Evolutionary conservation across 2,329 filamentous ascomycete species (phyloP).

Genomic region (Oidium heveae): DNA sequence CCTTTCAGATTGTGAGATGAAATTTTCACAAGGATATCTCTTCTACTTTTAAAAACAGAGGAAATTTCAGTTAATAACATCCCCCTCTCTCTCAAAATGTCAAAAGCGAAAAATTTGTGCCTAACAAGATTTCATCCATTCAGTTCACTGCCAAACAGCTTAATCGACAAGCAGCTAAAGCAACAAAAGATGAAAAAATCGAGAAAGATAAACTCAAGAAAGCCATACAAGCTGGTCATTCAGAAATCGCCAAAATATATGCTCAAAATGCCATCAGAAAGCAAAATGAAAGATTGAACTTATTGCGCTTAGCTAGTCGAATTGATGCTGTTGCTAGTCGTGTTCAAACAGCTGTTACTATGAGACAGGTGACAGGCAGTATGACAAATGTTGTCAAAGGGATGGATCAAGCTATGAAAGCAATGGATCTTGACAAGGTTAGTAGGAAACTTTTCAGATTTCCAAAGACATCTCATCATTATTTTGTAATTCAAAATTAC

Average conservation of each 20-base stretch:
- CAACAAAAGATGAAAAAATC: slow-evolving; percentile 31
- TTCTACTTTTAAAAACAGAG: background rate
- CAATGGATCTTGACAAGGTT: slow-evolving; percentile 37
- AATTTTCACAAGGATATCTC: background rate
- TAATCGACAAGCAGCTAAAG: slow-evolving; percentile 34
- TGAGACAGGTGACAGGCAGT: slow-evolving; percentile 32
- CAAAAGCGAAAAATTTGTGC: too few species aligned
- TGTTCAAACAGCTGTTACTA: slow-evolving; percentile 37
- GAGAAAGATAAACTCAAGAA: slow-evolving; percentile 38
- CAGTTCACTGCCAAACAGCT: slow-evolving; percentile 36
- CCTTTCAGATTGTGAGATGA: too few species aligned
- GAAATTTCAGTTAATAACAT: background rate
- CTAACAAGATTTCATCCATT: background rate
- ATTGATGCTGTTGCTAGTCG: slow-evolving; percentile 33
- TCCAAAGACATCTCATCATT: background rate
- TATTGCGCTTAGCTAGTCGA: slow-evolving; percentile 27
- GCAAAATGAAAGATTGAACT: slow-evolving; percentile 34
- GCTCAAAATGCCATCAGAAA: slow-evolving; percentile 37
- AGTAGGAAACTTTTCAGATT: background rate
- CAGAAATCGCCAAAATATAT: slow-evolving; percentile 36
- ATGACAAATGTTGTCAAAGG: slow-evolving; percentile 37
- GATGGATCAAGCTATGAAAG: slow-evolving; percentile 36
- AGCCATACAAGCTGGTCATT: slow-evolving; percentile 32
- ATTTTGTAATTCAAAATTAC: background rate
- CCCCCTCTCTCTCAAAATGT: background rate